phyloP scores from a whole-genome alignment of 2,329 filamentous ascomycete species.

The Colletotrichum cereale region DNA sequence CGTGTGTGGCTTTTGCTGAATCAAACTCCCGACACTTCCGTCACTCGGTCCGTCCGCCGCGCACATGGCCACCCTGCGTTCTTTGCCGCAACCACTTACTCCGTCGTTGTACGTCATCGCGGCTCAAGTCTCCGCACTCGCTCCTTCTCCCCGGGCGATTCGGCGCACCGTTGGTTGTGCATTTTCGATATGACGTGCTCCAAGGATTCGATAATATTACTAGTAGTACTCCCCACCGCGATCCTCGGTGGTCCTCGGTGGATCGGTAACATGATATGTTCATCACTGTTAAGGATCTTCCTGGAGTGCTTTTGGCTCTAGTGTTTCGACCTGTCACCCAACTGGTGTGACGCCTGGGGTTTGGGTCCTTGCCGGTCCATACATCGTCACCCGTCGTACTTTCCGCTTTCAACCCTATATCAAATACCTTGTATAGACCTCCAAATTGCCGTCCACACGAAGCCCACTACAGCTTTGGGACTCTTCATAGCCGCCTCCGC shows the following conservation, averaged over 20 bases:
- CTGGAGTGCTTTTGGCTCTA: constrained; percentile 33
- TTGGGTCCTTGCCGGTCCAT: constrained; percentile 1
- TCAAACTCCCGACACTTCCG: constrained; percentile 38
- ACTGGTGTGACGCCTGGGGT: constrained; percentile 30
- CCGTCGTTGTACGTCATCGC: constrained; percentile 4
- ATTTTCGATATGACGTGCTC: neutral
- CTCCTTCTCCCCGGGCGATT: neutral
- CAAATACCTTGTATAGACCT: constrained; percentile 17
- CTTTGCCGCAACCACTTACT: neutral
- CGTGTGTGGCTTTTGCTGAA: constrained; percentile 17
- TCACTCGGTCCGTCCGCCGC: constrained; percentile 24
- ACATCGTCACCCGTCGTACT: too few relatives aligned
- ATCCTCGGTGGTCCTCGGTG: neutral
- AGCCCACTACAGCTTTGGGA: neutral
- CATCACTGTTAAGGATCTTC: constrained; percentile 34
- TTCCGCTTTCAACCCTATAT: constrained; percentile 15
- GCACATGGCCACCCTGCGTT: constrained; percentile 10
- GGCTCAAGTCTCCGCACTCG: neutral
- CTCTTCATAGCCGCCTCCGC: neutral
- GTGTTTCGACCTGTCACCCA: constrained; percentile 31
- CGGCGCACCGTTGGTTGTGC: neutral
- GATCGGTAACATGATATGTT: constrained; percentile 21
- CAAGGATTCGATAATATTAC: neutral
- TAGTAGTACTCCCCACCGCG: neutral
- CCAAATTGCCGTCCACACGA: neutral